Conservation (phyloP, 257 asterid species). For the Scutellaria minor region DNA sequence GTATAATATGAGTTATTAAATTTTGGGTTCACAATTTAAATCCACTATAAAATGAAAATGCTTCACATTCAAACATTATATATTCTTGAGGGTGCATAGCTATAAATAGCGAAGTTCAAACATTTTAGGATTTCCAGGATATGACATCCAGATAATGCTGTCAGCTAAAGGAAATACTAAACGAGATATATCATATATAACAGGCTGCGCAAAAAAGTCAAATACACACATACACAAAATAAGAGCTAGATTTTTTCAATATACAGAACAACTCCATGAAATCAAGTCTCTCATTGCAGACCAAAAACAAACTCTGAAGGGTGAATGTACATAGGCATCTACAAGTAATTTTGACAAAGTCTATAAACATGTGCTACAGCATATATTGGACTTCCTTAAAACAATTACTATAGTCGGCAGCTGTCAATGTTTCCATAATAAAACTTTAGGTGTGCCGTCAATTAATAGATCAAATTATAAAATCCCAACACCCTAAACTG, state of each 20-base stretch:
- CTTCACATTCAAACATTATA: background rate
- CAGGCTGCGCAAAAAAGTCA: background rate
- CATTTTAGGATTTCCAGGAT: background rate
- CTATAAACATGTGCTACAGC: background rate
- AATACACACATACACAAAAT: background rate
- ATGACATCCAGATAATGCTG: slow-evolving; percentile 5
- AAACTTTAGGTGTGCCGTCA: background rate
- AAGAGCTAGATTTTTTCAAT: background rate
- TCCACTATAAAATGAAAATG: background rate
- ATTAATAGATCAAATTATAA: background rate
- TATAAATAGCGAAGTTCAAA: background rate
- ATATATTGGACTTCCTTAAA: slow-evolving; percentile 20
- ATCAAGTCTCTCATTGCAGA: slow-evolving; percentile 16
- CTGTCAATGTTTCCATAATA: background rate
- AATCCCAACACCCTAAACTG: slow-evolving; percentile 12
- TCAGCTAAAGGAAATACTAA: slow-evolving; percentile 13
- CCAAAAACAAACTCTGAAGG: slow-evolving; percentile 16
- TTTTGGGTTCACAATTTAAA: background rate
- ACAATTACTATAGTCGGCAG: background rate
- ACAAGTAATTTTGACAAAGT: slow-evolving; percentile 22
- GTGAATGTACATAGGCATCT: slow-evolving; percentile 2
- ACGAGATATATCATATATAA: background rate
- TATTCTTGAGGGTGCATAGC: background rate
- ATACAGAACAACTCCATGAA: slow-evolving; percentile 6
- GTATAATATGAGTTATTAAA: background rate